These are phyloP conservation scores for Trypanosoma cruzi DNA, from an alignment of 208 protist species.

Conservation along the genomic window DNA sequence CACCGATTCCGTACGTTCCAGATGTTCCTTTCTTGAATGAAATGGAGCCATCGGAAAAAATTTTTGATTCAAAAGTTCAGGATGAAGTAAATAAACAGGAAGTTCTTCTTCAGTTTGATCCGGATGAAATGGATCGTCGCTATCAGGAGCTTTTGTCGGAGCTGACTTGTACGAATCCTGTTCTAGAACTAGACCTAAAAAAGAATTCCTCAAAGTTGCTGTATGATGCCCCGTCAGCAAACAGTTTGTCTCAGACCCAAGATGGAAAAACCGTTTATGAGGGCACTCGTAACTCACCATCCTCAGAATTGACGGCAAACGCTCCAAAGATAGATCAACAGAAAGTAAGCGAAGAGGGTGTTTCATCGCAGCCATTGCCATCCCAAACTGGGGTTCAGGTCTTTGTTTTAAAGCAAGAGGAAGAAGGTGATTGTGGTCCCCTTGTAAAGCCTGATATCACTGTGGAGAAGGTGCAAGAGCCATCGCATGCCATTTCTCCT, in stretches of 20 bases:
- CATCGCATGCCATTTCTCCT: not conserved
- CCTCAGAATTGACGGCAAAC: not conserved
- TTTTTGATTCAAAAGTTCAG: constrained; percentile 19
- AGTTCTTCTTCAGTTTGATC: constrained; percentile 18
- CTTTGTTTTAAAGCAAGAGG: not conserved
- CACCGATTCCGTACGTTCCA: not conserved
- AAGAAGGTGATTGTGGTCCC: not conserved
- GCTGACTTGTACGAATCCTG: constrained; percentile 18
- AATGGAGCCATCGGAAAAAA: constrained; percentile 2
- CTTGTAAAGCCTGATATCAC: not conserved
- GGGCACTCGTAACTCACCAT: not conserved
- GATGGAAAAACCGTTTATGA: not conserved
- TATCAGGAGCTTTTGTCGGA: constrained; percentile 27
- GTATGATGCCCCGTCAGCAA: not conserved
- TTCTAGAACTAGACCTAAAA: constrained; percentile 1
- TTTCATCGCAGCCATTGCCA: not conserved
- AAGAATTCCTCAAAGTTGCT: not conserved
- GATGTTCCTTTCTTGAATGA: constrained; percentile 1
- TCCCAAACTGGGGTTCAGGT: not conserved
- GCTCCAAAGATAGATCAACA: not conserved
- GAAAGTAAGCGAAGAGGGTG: not conserved
- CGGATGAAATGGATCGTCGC: constrained; percentile 30
- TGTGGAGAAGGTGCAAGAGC: not conserved
- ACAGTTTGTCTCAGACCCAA: not conserved
- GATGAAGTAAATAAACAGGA: constrained; percentile 16